These are phyloP conservation scores for Glycine tomentella DNA, from an alignment of 306 rosid genomes.

Conservation along the genomic window DNA sequence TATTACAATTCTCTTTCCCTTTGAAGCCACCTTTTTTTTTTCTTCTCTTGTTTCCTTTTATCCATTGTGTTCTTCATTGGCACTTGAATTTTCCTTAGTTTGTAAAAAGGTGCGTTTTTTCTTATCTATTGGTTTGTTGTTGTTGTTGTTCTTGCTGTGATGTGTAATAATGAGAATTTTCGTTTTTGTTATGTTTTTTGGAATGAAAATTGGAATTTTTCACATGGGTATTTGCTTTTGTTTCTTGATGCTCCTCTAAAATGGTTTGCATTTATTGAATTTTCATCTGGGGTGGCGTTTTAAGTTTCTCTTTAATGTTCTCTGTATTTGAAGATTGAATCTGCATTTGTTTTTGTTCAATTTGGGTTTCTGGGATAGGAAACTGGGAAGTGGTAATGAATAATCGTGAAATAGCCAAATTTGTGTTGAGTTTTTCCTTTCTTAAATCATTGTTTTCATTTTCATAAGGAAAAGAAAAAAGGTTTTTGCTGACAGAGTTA, in stretches of 20 bases:
- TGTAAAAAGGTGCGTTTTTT: slow-evolving; percentile 38
- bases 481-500: too few species aligned
- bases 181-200: background rate
- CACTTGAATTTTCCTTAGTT: background rate
- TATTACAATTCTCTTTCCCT: background rate
- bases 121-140: background rate
- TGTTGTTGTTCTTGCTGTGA: too few species aligned
- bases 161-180: too few species aligned
- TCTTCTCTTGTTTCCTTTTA: background rate
- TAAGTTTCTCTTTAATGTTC: background rate
- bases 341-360: background rate
- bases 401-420: slow-evolving; percentile 12
- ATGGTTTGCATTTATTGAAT: slow-evolving; percentile 35
- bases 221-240: slow-evolving; percentile 35
- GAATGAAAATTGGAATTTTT: slow-evolving; percentile 18
- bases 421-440: background rate
- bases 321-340: background rate
- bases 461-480: background rate
- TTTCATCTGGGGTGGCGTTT: slow-evolving; percentile 15
- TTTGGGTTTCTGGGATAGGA: background rate
- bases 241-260: background rate
- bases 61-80: background rate
- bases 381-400: background rate
- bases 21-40: background rate
- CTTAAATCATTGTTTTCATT: background rate